These are phyloP conservation scores for Trichoderma oligosporum DNA, from an alignment of 2,329 filamentous ascomycete genomes.

Conservation along the genomic window DNA sequence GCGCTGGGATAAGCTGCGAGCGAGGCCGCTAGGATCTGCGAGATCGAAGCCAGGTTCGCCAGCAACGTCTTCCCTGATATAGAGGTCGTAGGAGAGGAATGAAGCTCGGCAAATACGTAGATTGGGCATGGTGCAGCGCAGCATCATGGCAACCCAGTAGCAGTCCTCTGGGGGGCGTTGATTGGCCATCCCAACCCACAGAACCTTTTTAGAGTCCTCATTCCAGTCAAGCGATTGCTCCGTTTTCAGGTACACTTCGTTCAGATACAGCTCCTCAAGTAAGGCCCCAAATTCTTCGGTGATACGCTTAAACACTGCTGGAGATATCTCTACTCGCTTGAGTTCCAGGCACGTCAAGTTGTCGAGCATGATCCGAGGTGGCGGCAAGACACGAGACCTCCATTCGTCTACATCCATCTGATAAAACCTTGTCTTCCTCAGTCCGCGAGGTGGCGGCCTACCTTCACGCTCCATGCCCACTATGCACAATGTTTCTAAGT, in stretches of 20 bases:
- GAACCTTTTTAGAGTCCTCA: constrained; percentile 32
- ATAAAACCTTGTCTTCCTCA: constrained; percentile 39
- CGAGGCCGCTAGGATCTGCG: constrained; percentile 40
- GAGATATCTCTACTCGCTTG: constrained; percentile 39
- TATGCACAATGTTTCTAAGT: constrained; percentile 46
- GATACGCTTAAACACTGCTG: constrained; percentile 35
- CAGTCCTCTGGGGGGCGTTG: constrained; percentile 35
- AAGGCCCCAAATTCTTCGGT: constrained; percentile 36
- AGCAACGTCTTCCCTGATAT: constrained; percentile 33
- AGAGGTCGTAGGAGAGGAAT: constrained; percentile 43
- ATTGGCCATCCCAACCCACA: constrained; percentile 48
- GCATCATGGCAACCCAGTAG: constrained; percentile 41
- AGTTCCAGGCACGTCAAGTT: constrained; percentile 44
- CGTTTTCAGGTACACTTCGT: constrained; percentile 44
- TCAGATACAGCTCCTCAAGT: constrained; percentile 44
- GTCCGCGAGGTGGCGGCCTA: constrained; percentile 33
- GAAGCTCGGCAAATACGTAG: constrained; percentile 43
- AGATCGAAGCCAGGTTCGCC: constrained; percentile 38
- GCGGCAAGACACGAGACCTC: constrained; percentile 38
- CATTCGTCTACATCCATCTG: constrained; percentile 39
- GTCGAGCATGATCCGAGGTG: constrained; percentile 34
- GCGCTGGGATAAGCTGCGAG: constrained; percentile 41
- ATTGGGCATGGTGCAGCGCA: constrained; percentile 36
- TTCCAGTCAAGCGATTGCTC: constrained; percentile 36
- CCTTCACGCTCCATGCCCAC: constrained; percentile 44